Base-by-base conservation (phyloP, 2,329 filamentous ascomycete genomes). In the Pseudogymnoascus verrucosus region DNA sequence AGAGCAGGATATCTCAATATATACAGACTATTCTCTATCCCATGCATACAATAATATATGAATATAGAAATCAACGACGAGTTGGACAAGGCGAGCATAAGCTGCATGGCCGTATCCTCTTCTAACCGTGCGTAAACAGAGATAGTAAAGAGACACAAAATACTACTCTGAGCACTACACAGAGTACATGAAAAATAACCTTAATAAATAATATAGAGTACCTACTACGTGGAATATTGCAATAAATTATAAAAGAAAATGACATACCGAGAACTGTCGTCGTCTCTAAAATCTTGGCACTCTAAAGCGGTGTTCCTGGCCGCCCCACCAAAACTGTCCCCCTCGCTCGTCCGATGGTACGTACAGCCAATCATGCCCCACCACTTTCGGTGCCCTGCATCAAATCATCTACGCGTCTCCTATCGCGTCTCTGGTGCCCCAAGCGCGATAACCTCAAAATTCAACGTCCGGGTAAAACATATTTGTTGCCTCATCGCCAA, bases 391-490 rank as follows among this genome's bases (percentile, higher is more conserved):
- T 19, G 28, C 51, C 47, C 51, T 57, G 51, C 26, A 57, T 57
- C 28, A 31, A 57, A 57, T 34, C 51, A 57, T 57, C 51, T 57
- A 57, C 51, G 51, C 51, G 51, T 34, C 28, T 34, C 51, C 3
- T 21, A 57, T 34, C 51, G 51, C 51, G 51, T 57, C 51, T 57
- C 51, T 19, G 8, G n/a, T 34, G 51, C 28, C 51, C 47, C 28
- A 57, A 57, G 51, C 51, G 51, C 51, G 51, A 57, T 57, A 57
- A 16, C 6, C 51, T 19, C 51, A 57, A 57, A 57, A 57, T 57
- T 57, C 28, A 34, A 57, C 26, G 28, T 57, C 28, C 26, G 14
- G 51, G 51, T 57, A 57, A 57, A 57, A 34, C 51, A 57, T 5
- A n/a, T 2, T 5, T 57, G 51, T 19, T 19, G n/a, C 51, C 51